Conservation (phyloP, 228 moss, liverwort and hornwort genomes). For the Sphagnum magellanicum region DNA sequence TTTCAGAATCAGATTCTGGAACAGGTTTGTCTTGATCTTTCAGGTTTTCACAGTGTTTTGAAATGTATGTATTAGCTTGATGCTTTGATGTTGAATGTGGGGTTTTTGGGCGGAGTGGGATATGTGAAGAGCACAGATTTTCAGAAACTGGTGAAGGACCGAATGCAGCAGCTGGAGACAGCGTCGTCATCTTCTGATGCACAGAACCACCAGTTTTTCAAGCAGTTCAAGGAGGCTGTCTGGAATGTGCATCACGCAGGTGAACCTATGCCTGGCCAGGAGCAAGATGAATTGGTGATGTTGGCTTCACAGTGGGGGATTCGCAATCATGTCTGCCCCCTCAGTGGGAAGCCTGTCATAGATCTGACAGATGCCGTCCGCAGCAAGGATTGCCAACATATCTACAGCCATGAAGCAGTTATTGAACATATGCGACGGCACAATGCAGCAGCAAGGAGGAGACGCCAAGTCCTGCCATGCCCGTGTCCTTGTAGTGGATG, state of each 20-base stretch:
- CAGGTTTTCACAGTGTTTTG: neutral
- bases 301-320: conserved; percentile 50
- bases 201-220: conserved; percentile 32
- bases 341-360: conserved; percentile 81
- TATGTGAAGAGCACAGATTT: conserved; percentile 55
- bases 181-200: conserved; percentile 44
- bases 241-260: conserved; percentile 95
- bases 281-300: conserved; percentile 88
- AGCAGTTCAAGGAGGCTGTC: conserved; percentile 80
- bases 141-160: conserved; percentile 29
- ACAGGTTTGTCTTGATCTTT: neutral
- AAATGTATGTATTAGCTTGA: neutral
- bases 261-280: conserved; percentile 85
- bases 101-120: neutral
- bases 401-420: conserved; percentile 64
- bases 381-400: conserved; percentile 77
- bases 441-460: conserved; percentile 11
- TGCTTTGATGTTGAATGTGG: neutral
- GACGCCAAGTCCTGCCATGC: conserved; percentile 1
- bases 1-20: neutral
- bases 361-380: conserved; percentile 78
- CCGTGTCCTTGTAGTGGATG: conserved; percentile 80
- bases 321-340: conserved; percentile 59
- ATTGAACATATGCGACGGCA: conserved; percentile 27
- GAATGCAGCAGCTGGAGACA: conserved; percentile 18